These are phyloP conservation scores for Saturnispora serradocipensis DNA, from an alignment of 805 yeast genomes.

Conservation along the genomic window DNA sequence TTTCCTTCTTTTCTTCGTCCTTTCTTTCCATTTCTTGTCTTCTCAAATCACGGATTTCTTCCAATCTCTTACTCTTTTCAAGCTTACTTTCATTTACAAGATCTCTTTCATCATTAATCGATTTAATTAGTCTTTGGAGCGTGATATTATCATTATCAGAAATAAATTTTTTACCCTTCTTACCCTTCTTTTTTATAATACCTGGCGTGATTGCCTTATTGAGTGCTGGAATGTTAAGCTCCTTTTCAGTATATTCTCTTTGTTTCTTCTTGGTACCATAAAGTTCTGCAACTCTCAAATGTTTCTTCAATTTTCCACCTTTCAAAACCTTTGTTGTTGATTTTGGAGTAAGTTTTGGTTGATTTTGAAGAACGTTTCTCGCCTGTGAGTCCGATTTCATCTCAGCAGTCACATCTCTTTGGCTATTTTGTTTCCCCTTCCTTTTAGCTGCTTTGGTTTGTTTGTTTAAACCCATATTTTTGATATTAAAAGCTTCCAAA, in stretches of 20 bases:
- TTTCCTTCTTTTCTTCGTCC: conserved; percentile 59
- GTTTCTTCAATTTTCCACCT: conserved; percentile 52
- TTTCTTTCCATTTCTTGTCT: conserved; percentile 80
- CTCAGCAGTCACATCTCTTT: conserved; percentile 54
- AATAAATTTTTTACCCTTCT: conserved; percentile 77
- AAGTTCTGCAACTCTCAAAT: conserved; percentile 52
- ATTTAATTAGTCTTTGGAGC: conserved; percentile 61
- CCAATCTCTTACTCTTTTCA: conserved; percentile 82
- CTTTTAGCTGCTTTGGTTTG: conserved; percentile 56
- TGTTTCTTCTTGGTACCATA: conserved; percentile 57
- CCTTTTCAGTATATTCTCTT: conserved; percentile 62
- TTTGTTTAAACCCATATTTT: conserved; percentile 25
- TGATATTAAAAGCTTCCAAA: background rate
- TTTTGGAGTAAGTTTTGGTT: conserved; percentile 53
- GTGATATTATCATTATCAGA: conserved; percentile 57
- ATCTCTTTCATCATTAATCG: conserved; percentile 77
- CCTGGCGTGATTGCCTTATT: conserved; percentile 86
- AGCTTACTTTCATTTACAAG: conserved; percentile 75
- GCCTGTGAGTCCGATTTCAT: conserved; percentile 60
- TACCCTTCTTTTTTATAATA: conserved; percentile 55
- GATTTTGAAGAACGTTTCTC: conserved; percentile 50
- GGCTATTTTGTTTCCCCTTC: conserved; percentile 40
- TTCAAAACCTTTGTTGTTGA: conserved; percentile 41
- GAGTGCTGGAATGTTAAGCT: conserved; percentile 67
- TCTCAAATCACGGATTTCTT: conserved; percentile 80